phyloP scores from a whole-genome alignment of 768 basidiomycete species.

The Austroboletus eburneus region DNA sequence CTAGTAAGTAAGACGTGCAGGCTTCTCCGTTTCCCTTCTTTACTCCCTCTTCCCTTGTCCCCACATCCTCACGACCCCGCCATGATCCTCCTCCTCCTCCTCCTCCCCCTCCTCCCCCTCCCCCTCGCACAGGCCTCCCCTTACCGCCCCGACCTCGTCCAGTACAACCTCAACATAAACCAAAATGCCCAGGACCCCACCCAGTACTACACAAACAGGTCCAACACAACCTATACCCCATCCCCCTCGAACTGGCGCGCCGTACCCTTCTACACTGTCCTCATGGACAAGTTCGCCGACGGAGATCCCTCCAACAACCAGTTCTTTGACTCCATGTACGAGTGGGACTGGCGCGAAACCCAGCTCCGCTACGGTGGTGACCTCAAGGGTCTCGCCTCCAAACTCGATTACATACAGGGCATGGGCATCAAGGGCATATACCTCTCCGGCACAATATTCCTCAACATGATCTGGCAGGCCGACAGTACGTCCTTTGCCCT shows the following conservation, averaged over 20 bases:
- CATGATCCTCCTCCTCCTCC: conserved; percentile 34
- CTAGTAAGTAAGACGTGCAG: too few species aligned
- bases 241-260: conserved; percentile 87
- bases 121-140: conserved; percentile 53
- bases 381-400: conserved; percentile 67
- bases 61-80: too few species aligned
- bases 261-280: conserved; percentile 73
- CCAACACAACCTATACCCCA: conserved; percentile 64
- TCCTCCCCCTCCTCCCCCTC: conserved; percentile 25
- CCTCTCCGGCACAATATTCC: conserved; percentile 87
- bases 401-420: conserved; percentile 83
- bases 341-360: conserved; percentile 84
- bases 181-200: conserved; percentile 61
- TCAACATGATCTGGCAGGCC: conserved; percentile 97
- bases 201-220: conserved; percentile 60
- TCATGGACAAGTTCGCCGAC: conserved; percentile 92
- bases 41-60: background rate
- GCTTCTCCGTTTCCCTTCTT: too few species aligned
- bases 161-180: conserved; percentile 80
- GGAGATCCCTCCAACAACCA: conserved; percentile 92
- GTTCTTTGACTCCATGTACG: conserved; percentile 74
- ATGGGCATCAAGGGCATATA: conserved; percentile 86
- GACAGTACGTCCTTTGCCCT: conserved; percentile 65
- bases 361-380: conserved; percentile 90
- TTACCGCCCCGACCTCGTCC: conserved; percentile 58